These are phyloP conservation scores for Diaporthe sp. DNA, from an alignment of 2,329 filamentous ascomycete species.

Conservation along the genomic window DNA sequence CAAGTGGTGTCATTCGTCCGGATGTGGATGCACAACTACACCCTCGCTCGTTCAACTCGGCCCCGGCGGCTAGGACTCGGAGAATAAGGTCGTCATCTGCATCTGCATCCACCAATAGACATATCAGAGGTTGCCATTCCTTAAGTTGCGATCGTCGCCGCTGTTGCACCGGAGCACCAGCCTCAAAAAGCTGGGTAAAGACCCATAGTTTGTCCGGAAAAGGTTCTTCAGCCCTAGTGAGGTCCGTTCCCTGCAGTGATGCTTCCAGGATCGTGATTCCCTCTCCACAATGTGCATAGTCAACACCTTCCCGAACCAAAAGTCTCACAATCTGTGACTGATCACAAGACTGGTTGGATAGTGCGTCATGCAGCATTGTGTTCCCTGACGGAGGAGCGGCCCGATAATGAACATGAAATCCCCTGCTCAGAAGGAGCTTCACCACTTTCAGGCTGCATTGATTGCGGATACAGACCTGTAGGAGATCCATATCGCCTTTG, in stretches of 20 bases:
- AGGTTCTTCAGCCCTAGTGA: no score
- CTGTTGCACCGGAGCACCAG: not conserved
- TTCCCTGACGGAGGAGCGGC: not conserved
- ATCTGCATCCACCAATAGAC: rapidly evolving
- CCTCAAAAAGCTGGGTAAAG: not conserved
- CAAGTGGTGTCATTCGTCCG: not conserved
- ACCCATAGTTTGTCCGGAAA: no score
- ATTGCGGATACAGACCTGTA: not conserved
- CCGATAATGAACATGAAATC: not conserved
- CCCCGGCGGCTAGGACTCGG: not conserved
- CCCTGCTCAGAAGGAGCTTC: not conserved
- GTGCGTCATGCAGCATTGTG: not conserved
- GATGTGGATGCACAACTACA: not conserved
- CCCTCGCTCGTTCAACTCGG: not conserved
- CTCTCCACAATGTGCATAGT: not conserved
- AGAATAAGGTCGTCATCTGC: not conserved
- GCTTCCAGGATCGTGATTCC: not conserved
- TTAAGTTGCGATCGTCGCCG: not conserved
- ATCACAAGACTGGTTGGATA: not conserved
- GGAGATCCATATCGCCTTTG: not conserved
- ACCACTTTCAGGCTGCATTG: not conserved
- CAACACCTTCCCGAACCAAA: not conserved
- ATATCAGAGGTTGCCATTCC: not conserved
- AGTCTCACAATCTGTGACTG: not conserved
- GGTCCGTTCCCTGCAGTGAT: no score